Evolutionary conservation across 139 green algal genomes (phyloP), one percentile per base, ranked within the genome.

Genomic region (Zygnema cylindricum): DNA sequence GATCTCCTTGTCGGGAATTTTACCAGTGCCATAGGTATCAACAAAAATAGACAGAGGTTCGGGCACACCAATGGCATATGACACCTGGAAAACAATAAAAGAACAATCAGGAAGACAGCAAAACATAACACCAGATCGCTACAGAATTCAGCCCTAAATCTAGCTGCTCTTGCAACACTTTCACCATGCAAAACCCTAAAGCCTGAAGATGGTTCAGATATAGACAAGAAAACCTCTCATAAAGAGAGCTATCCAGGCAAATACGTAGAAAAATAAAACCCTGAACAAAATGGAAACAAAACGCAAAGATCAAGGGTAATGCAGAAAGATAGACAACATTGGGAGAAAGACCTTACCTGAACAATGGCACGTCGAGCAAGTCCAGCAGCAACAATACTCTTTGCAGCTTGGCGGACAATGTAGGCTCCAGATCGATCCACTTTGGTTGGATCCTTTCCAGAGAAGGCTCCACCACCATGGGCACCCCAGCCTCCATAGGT

Each of bases 401-500:
- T 99, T 91, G 97, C 97, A 33, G 95, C 97, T 94, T 99, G 97
- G 90, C 97, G 95, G 38, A 95, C 96, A 84, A 99, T 98, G 96
- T 99, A 99, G n/a, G 97, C 97, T 25, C 95, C 97, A 3, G 96
- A 98, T 89, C 96, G 93, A 87, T 96, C 95, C 25, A 97, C 85
- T 94, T 96, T 96, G 71, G 94, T 96, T 43, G 93, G 94, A 91
- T 98, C 96, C 87, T 91, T 91, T 39, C 87, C 87, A 73, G 43
- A 98, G 96, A 99, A 99, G 81, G 97, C 97, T 77, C 97, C 97
- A 76, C 97, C 97, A 86, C 97, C 97, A 93, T 99, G 97, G 0
- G 97, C 97, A 79, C 97, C 97, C 97, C 97, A 99, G 85, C 97
- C 97, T 42, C 97, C 97, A 91, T 99, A 99, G 42, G 97, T 99